A percentile compares a stretch with the other conserved stretches of the same genome.
These are phyloP conservation scores for Aschersonia sp. DNA, from an alignment of 2,329 filamentous ascomycete species.

Conservation along the genomic window DNA sequence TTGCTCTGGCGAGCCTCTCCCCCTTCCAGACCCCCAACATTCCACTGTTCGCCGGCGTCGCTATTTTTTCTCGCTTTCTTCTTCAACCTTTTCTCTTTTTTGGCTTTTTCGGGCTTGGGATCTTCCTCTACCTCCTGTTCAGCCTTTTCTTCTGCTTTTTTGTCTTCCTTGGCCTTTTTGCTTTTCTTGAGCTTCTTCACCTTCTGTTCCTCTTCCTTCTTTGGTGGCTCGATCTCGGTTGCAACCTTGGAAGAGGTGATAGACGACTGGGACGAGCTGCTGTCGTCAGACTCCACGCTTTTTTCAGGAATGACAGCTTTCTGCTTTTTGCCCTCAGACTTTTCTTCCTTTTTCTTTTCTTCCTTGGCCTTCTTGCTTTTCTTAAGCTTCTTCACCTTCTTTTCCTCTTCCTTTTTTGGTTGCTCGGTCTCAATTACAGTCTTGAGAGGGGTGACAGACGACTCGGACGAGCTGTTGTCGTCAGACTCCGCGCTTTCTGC, in stretches of 20 bases:
- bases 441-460: not conserved
- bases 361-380: constrained; percentile 14
- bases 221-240: not conserved
- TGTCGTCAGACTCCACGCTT: not conserved
- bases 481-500: not conserved
- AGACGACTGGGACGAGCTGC: not conserved
- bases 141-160: constrained; percentile 7
- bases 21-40: constrained; percentile 36
- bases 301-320: not conserved
- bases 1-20: constrained; percentile 36
- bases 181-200: constrained; percentile 6
- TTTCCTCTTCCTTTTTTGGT: not conserved
- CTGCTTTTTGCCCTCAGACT: not conserved
- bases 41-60: constrained; percentile 30
- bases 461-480: not conserved
- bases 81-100: constrained; percentile 1
- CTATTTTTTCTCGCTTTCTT: constrained; percentile 9
- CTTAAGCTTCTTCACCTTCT: not conserved
- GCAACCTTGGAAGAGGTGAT: not conserved
- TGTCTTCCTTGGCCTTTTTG: constrained; percentile 5
- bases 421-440: not conserved
- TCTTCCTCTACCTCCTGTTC: constrained; percentile 9
- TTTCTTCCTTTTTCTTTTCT: constrained; percentile 5
- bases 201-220: constrained; percentile 1
- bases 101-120: not conserved